Base-by-base conservation (phyloP, 2,329 filamentous ascomycete species). In the Neopestalotiopsis clavispora region DNA sequence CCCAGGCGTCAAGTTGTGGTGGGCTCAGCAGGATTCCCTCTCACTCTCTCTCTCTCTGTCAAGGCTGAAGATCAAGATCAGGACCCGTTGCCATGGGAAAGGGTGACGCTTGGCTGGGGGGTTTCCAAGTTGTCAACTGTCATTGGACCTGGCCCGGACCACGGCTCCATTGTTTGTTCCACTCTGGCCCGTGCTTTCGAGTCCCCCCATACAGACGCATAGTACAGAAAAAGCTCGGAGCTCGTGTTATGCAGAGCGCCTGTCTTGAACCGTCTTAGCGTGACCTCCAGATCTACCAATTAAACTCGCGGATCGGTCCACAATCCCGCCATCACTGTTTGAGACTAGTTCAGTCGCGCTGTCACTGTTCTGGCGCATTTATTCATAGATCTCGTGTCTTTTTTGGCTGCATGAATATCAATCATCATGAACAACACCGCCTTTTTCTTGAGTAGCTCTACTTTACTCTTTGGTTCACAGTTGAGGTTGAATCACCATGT, bases 71-170 rank as follows among this genome's bases (percentile, higher is more conserved):
- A 59, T 28, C 59, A 61, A 61, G 32, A 61, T 40, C 59, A 61
- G 32, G 59, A n/a, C 59, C 59, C 59, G 59, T 61, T 61, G 59
- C 59, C 59, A 61, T 61, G 59, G 59, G 59, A 61, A 61, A 61
- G 59, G 30, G 59, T 38, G 59, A 61, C 32, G 32, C 59, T 61
- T 52, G 45, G 45, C 45, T 52, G n/a, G 45, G 45, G 20, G 45
- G 14, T 14, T 14, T 38, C 34, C 34, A 38, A 38, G 34, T 38
- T 38, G 34, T 38, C 34, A 38, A 52, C 20, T 52, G 45, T 52
- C 45, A 52, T 52, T 52, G 45, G 45, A 17, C 45, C 14, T n/a
- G 45, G n/a, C n/a, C 45, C 20, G 45, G 45, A 17, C 45, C 45
- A n/a, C 9, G 45, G n/a, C 14, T 52, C 45, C 45, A 52, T 52